Evolutionary conservation across 2,329 filamentous ascomycete genomes (phyloP), one percentile per base, ranked within the genome.

Genomic region (Sarocladiaceae sp.): DNA sequence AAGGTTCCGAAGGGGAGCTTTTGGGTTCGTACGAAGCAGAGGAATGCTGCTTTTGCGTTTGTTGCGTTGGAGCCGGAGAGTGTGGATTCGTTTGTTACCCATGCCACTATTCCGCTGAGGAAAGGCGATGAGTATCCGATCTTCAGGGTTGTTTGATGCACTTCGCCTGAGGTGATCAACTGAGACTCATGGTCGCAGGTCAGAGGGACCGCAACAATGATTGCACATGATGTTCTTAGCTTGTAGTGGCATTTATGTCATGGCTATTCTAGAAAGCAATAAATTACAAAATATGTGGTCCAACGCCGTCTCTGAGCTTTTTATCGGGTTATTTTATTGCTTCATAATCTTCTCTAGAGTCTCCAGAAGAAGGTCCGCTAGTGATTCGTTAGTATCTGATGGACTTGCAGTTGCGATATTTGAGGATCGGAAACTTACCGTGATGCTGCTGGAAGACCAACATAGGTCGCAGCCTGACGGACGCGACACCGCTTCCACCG

Each of bases 361-460:
- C 35, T 36, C 35, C 3, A 35, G 29, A 10, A 37, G 23, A 23
- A 37, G 23, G 20, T 50, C 29, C 15, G 47, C 29, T 37, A 23
- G 35, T 33, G 17, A 50, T 50, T 28, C 6, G 18, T 48, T 12
- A 31, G 26, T 33, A 20, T 28, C n/a, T n/a, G n/a, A n/a, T n/a
- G n/a, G n/a, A n/a, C n/a, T 33, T 33, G 31, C 10, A 10, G 31
- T 33, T 33, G 31, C 31, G 31, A 33, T n/a, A n/a, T n/a, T 10
- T 33, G 23, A 47, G 22, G n/a, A 20, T 29, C 42, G 17, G n/a
- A 22, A 6, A 22, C 37, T 44, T 26, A 50, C 35, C 92, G 71
- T 97, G 93, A 67, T 87, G 83, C 78, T 90, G 82, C 82, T 96
- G 88, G 77, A 97, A 94, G 64, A 93, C 86, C 61, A 97, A 73